Conservation (phyloP, 2,329 filamentous ascomycete genomes). For the Penicillium expansum region DNA sequence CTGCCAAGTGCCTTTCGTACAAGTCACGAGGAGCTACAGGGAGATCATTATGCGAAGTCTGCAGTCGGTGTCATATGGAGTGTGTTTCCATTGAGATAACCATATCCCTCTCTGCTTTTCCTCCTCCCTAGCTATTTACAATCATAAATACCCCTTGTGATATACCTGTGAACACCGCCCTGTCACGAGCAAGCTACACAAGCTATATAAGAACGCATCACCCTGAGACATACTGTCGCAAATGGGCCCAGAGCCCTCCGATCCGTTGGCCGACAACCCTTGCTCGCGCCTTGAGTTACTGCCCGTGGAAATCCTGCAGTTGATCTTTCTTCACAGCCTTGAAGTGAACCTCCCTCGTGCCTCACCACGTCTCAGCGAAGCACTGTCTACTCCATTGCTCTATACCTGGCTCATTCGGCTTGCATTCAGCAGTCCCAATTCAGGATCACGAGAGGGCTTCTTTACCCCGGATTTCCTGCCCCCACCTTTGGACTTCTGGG, state of each 20-base stretch:
- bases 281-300: constrained; percentile 43
- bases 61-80: not conserved
- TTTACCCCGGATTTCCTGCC: constrained; percentile 42
- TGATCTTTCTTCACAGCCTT: constrained; percentile 51
- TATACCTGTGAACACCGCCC: not conserved
- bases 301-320: constrained; percentile 50
- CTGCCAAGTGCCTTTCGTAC: not conserved
- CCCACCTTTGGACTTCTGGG: constrained; percentile 34
- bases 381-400: constrained; percentile 41
- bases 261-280: constrained; percentile 3
- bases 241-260: constrained; percentile 16
- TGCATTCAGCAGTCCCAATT: constrained; percentile 42
- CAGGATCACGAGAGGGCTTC: constrained; percentile 30
- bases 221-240: constrained; percentile 1
- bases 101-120: not conserved
- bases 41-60: not conserved
- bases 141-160: not conserved
- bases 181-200: not conserved
- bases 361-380: constrained; percentile 42
- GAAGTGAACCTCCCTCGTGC: constrained; percentile 48
- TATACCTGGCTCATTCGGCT: constrained; percentile 46
- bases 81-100: constrained; percentile 8
- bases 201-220: not conserved
- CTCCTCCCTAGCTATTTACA: not conserved
- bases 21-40: not conserved